These are phyloP conservation scores for Leucosporidium scottii DNA, from an alignment of 768 basidiomycete genomes.

Conservation along the genomic window DNA sequence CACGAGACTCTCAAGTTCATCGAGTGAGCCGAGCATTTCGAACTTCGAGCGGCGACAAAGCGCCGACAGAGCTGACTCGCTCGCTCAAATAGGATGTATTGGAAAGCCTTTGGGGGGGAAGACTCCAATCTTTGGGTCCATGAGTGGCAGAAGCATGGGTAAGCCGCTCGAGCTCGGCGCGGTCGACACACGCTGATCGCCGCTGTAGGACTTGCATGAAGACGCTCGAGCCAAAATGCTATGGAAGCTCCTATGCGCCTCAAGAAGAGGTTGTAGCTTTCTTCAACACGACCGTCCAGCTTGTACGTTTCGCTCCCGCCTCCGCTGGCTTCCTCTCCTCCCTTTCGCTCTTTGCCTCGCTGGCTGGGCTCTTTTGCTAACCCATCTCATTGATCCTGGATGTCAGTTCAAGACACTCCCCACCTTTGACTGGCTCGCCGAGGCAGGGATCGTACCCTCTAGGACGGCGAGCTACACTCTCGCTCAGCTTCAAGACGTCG, in stretches of 20 bases:
- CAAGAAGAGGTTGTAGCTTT: conserved; percentile 38
- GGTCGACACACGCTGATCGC: too few relatives aligned
- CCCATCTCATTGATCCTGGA: too few relatives aligned
- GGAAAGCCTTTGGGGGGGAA: neutral
- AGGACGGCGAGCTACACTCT: conserved; percentile 55
- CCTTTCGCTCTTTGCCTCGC: too few relatives aligned
- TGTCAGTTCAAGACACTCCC: conserved; percentile 55
- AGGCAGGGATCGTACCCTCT: conserved; percentile 65
- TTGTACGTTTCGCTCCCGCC: too few relatives aligned
- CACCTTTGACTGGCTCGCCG: conserved; percentile 63
- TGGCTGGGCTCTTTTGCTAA: too few relatives aligned
- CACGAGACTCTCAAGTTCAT: neutral
- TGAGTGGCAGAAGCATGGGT: neutral
- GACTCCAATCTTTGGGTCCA: neutral
- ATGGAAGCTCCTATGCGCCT: conserved; percentile 22
- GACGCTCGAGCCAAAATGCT: conserved; percentile 38
- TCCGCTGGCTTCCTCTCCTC: too few relatives aligned
- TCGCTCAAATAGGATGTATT: neutral
- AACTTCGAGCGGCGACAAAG: too few relatives aligned
- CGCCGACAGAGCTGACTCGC: neutral
- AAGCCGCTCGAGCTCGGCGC: too few relatives aligned
- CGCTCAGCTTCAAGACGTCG: conserved; percentile 15
- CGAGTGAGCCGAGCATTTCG: neutral
- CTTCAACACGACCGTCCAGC: conserved; percentile 13
- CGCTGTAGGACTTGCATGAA: conserved; percentile 37